Conservation (phyloP, 139 green algal genomes). For the Chlamydomonas sphaeroides region DNA sequence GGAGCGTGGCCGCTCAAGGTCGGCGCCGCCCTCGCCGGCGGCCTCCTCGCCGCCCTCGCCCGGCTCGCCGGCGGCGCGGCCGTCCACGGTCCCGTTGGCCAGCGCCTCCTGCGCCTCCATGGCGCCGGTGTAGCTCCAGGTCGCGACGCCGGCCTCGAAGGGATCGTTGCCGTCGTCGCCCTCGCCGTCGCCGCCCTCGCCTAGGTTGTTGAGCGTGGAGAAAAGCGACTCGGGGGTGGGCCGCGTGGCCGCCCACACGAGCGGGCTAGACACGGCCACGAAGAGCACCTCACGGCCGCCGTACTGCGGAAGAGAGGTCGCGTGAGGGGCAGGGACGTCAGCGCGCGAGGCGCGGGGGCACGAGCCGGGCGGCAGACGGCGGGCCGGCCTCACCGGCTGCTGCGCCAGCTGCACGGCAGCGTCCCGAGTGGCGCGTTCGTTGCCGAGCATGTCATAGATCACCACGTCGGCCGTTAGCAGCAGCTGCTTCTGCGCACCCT, state of each 20-base stretch:
- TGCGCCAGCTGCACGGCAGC: conserved; percentile 25
- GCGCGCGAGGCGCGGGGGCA: not conserved
- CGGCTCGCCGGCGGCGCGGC: not conserved
- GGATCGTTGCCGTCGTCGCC: too few species aligned
- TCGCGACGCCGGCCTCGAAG: too few species aligned
- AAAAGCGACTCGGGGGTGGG: not conserved
- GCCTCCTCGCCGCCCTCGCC: not conserved
- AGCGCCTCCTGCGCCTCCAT: too few species aligned
- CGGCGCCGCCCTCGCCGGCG: not conserved
- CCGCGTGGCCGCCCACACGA: conserved; percentile 66
- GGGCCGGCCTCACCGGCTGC: conserved; percentile 20
- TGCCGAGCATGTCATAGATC: conserved; percentile 42
- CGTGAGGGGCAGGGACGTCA: not conserved
- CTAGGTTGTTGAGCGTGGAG: not conserved
- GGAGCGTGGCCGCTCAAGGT: too few species aligned
- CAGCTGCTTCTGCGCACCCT: conserved; percentile 10
- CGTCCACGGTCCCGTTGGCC: too few species aligned
- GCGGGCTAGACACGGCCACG: conserved; percentile 61
- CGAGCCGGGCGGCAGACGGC: not conserved
- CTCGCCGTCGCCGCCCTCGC: not conserved
- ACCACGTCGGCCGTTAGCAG: conserved; percentile 29
- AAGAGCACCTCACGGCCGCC: conserved; percentile 52
- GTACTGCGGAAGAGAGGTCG: conserved; percentile 21
- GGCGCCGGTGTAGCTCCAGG: too few species aligned
- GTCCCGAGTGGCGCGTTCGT: conserved; percentile 37